Evolutionary conservation across 352 stramenopile species (phyloP), one percentile per base, ranked within the genome.

Genomic region (Phytophthora foliorum): DNA sequence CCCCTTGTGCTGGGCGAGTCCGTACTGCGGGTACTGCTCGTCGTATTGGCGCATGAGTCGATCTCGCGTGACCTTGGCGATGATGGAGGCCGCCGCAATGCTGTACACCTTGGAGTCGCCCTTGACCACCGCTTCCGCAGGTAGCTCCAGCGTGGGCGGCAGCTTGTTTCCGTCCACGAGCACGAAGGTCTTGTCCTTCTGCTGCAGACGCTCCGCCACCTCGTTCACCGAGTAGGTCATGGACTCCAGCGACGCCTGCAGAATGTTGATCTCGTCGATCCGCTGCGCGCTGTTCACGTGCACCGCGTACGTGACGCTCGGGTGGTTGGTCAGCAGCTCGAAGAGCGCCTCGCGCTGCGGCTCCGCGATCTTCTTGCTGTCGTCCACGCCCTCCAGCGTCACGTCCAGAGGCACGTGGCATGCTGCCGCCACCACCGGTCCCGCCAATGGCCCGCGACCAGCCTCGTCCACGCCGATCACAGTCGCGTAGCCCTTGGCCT

Each of bases 191-290:
- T 69, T 70, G 46, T 70, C 62, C 22, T 57, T 62, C 19, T 78
- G 71, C n/a, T 69, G 61, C 17, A 80, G 39, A 5, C 55, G 38
- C 31, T 63, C 54, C 22, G 63, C 68, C 25, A 98, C 75, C 27
- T 74, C 70, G 31, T 95, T 77, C 22, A 96, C 91, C 4, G 91
- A 92, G 65, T 96, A 89, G 50, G 77, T 76, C 98, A 99, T 99
- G 11, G 86, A 96, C 69, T 98, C 86, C 39, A 99, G 80, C 14
- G 97, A 99, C 17, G 98, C 97, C 85, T 99, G 96, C 29, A 99
- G 80, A 75, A 99, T 99, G 78, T 99, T 99, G 67, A 99, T 98
- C 82, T 99, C 89, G 78, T 99, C 98, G 79, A 99, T 99, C 4
- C 89, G 77, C 57, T 90, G 72, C 9, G 86, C 69, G 27, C 76